Percentiles rank a stretch among this genome's conserved stretches.
These are phyloP conservation scores for Pestalotiopsis sp. DNA, from an alignment of 2,329 filamentous ascomycete genomes.

Conservation along the genomic window DNA sequence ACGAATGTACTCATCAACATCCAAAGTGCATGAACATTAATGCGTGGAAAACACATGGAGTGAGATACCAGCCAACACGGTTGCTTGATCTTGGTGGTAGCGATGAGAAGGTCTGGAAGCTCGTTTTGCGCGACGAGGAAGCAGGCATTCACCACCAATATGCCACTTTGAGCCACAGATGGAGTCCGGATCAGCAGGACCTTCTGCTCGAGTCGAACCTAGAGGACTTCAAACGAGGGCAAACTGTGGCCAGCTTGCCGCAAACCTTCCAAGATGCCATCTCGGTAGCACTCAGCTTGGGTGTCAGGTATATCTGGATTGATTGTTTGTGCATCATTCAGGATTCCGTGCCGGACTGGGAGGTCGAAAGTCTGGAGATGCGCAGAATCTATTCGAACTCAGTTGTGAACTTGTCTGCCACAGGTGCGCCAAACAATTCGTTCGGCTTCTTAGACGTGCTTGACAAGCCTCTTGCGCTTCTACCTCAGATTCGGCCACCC, in stretches of 20 bases:
- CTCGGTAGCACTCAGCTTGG: not conserved
- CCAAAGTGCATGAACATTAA: not conserved
- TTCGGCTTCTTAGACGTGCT: not conserved
- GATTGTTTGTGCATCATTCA: conserved; percentile 1
- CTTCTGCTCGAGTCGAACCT: not conserved
- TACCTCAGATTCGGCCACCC: too few relatives aligned
- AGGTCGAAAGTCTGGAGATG: not conserved
- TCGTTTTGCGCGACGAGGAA: not conserved
- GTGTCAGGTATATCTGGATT: conserved; percentile 1
- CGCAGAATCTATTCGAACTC: not conserved
- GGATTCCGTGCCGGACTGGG: not conserved
- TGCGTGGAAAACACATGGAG: not conserved
- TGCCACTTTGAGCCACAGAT: conserved; percentile 13
- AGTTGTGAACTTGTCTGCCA: not conserved
- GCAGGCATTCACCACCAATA: not conserved
- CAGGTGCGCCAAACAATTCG: not conserved
- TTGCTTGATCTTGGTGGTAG: not conserved
- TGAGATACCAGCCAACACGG: not conserved
- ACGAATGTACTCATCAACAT: not conserved
- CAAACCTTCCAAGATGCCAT: not conserved
- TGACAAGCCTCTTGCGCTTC: not conserved
- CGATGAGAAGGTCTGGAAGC: not conserved
- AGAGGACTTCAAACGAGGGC: not conserved
- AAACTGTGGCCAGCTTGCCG: not conserved
- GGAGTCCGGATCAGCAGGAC: not conserved